phyloP scores from a whole-genome alignment of 78 protist genomes.

The Monocercomonoides exilis region DNA sequence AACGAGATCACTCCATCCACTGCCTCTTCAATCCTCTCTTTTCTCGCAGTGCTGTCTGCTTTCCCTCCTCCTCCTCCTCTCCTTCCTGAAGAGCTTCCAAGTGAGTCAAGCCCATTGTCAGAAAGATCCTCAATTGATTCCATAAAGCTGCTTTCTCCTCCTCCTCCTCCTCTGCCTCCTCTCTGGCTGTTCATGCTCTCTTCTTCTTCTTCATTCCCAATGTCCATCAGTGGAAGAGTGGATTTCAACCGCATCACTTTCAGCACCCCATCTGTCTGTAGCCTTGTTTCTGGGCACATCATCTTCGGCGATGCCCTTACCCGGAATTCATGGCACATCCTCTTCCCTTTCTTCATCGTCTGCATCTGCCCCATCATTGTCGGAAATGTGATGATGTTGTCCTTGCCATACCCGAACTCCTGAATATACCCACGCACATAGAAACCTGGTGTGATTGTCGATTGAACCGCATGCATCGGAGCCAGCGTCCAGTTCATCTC shows the following conservation, averaged over 20 bases:
- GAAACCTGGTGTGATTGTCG: neutral
- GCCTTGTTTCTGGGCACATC: neutral
- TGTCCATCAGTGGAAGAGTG: neutral
- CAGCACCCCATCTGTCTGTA: neutral
- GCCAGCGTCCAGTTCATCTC: conserved; percentile 29
- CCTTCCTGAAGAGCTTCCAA: too few relatives aligned
- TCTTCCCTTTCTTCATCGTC: neutral
- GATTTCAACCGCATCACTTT: neutral
- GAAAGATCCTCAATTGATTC: neutral
- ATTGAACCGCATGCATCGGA: neutral
- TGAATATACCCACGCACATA: neutral
- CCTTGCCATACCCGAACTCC: neutral
- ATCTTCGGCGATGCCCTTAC: neutral
- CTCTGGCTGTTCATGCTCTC: neutral
- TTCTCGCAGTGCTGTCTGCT: too few relatives aligned
- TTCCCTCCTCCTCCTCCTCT: too few relatives aligned
- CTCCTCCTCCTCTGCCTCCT: neutral
- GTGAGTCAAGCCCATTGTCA: neutral
- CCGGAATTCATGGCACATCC: neutral
- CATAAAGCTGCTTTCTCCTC: neutral
- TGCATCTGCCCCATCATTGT: neutral
- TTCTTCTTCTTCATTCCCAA: neutral
- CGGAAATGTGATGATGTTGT: neutral
- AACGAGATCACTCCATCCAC: too few relatives aligned
- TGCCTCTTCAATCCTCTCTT: too few relatives aligned